Base-by-base conservation (phyloP, 2,329 filamentous ascomycete species). In the Pseudogymnoascus sp. region DNA sequence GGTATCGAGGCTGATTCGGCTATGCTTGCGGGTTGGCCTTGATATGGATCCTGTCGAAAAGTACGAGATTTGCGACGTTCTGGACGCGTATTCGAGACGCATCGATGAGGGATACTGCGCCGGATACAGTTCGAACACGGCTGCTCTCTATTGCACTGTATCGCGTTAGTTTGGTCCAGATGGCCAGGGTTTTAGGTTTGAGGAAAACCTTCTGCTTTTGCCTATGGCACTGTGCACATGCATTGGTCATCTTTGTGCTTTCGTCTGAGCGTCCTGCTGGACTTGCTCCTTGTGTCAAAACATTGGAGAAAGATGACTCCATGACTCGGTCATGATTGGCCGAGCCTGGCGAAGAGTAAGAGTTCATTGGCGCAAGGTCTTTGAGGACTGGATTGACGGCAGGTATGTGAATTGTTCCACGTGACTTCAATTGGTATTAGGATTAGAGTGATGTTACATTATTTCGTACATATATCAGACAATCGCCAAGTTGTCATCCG, bases 41-140 rank as follows among this genome's bases (percentile, higher is more conserved):
- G 15, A 46, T 17, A 37, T 35, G 21, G 9, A 42, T 29, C 31
- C 17, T 40, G 29, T 40, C 35, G 35, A 26, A 10, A 13, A 46
- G n/a, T 21, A 21, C 35, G 40, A 60, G 35, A 60, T 17, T 60
- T 26, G 21, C 35, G 35, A 60, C 56, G 31, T 21, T 35, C 31
- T 60, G 31, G 56, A 17, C 56, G 31, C 13, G 29, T 60, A 60
- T 60, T 13, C 11, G 31, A 64, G 31, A 37, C 44, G 21, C 44
- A 50, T 50, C 29, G 31, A 37, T 64, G 21, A 4, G 63, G 17
- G 21, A 64, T 63, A 19, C 23, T 63, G 23, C 63, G 60, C 17
- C 63, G 63, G 17, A 64, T 31, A 35, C 63, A 64, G 9, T 62
- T 64, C 17, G 63, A 64, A 42, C 60, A 64, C 2, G 63, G 63